phyloP scores from a whole-genome alignment of 2,329 filamentous ascomycete genomes.

The Talaromyces sp. region DNA sequence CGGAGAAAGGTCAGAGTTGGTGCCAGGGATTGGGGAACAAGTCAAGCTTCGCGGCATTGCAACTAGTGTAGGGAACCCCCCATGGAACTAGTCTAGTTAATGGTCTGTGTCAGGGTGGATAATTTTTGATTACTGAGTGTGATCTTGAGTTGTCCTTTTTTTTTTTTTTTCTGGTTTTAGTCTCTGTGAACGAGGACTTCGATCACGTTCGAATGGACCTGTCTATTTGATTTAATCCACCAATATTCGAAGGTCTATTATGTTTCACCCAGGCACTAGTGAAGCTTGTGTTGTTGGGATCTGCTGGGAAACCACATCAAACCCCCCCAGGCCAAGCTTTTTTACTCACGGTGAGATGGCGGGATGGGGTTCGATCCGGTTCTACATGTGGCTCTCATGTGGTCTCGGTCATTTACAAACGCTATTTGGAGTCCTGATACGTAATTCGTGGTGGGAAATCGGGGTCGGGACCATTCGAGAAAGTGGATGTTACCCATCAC shows the following conservation, averaged over 20 bases:
- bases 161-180: neutral
- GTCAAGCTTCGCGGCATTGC: constrained; percentile 34
- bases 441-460: no score
- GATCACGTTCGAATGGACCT: neutral
- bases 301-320: neutral
- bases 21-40: constrained; percentile 26
- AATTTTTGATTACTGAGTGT: no score
- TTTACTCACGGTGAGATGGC: neutral
- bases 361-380: no score
- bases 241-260: neutral
- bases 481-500: no score
- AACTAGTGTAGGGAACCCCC: constrained; percentile 3
- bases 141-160: neutral
- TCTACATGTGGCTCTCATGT: no score
- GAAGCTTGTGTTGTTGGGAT: neutral
- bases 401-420: no score
- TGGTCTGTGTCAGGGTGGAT: no score
- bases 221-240: neutral
- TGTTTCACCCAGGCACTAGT: neutral
- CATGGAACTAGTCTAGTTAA: neutral
- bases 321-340: constrained; percentile 13
- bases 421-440: no score
- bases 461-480: no score
- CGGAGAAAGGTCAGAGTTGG: constrained; percentile 20
- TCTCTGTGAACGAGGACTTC: neutral